phyloP scores from a whole-genome alignment of 495 filamentous ascomycete species.

The Penicillium chermesinum region DNA sequence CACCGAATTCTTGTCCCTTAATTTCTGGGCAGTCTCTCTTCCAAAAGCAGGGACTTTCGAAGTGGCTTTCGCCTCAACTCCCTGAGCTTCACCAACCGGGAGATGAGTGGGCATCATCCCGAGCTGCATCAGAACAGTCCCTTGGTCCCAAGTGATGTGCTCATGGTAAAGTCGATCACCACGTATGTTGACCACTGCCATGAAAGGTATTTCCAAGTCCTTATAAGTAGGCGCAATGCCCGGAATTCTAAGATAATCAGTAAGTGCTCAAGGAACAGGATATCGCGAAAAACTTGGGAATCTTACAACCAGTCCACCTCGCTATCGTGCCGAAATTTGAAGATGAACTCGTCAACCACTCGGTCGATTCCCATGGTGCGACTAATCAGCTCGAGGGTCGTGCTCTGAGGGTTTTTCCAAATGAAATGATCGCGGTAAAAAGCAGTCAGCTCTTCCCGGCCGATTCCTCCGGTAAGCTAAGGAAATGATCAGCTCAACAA shows the following conservation, averaged over 20 bases:
- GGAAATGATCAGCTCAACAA: background rate
- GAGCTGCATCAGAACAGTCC: conserved; percentile 61
- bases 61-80: no score
- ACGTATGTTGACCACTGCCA: conserved; percentile 63
- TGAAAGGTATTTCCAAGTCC: conserved; percentile 58
- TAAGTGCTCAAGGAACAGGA: no score
- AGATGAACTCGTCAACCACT: conserved; percentile 49
- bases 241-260: conserved; percentile 36
- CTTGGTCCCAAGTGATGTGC: conserved; percentile 79
- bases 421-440: conserved; percentile 71
- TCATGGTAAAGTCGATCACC: conserved; percentile 70
- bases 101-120: conserved; percentile 58
- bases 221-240: conserved; percentile 61
- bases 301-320: conserved; percentile 61
- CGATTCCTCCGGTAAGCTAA: conserved; percentile 60
- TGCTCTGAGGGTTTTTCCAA: conserved; percentile 56
- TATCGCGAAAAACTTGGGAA: background rate
- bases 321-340: conserved; percentile 57
- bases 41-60: no score
- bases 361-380: conserved; percentile 56
- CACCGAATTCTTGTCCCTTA: no score
- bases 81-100: no score
- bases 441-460: conserved; percentile 47
- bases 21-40: no score
- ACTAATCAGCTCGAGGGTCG: conserved; percentile 57